A percentile compares a stretch with the other conserved stretches of the same genome.
Evolutionary conservation across 352 stramenopile species (phyloP).

Genomic region (Pythium brachiatum): DNA sequence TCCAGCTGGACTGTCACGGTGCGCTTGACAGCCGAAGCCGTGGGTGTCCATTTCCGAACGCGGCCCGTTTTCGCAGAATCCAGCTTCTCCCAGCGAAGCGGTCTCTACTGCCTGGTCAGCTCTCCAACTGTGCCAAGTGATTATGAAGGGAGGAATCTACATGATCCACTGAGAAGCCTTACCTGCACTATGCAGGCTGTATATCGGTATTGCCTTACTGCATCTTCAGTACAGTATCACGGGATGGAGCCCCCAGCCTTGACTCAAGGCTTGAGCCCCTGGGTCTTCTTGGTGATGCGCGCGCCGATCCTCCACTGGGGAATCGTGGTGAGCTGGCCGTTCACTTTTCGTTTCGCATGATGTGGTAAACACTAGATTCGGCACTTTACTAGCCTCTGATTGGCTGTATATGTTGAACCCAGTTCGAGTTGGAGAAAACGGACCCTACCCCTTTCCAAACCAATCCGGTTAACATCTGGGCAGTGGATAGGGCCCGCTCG

Average conservation of each 20-base stretch:
- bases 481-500: not conserved
- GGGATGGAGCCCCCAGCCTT: constrained; percentile 1
- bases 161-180: not conserved
- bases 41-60: not conserved
- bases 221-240: too few species aligned
- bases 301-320: not conserved
- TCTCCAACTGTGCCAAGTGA: not conserved
- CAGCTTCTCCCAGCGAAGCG: constrained; percentile 8
- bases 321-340: constrained; percentile 17
- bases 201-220: too few species aligned
- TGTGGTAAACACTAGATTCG: constrained; percentile 1
- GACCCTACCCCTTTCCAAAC: constrained; percentile 12
- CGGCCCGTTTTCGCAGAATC: constrained; percentile 17
- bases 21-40: not conserved
- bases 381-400: not conserved
- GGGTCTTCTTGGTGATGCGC: too few species aligned
- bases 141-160: not conserved
- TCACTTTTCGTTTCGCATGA: not conserved
- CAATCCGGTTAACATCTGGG: constrained; percentile 27
- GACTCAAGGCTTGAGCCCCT: not conserved
- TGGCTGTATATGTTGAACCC: constrained; percentile 1
- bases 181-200: too few species aligned
- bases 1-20: not conserved
- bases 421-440: not conserved
- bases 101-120: not conserved